Evolutionary conservation across 2,329 filamentous ascomycete genomes (phyloP).

Genomic region (Trichoderma arundinaceum): DNA sequence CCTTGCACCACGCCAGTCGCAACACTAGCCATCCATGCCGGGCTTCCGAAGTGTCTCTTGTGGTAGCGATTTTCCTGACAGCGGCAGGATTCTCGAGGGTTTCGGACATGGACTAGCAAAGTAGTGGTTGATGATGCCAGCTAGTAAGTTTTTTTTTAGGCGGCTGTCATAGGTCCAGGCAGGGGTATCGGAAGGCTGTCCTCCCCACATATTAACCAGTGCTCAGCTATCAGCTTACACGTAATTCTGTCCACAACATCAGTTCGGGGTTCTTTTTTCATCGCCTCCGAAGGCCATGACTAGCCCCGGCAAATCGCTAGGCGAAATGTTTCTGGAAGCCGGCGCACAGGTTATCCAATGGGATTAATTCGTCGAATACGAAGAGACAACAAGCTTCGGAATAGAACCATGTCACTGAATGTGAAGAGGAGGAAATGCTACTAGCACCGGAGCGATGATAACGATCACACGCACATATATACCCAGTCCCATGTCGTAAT

Average conservation of each 20-base stretch:
- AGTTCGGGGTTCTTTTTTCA: constrained; percentile 3
- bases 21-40: constrained; percentile 6
- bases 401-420: too few relatives aligned
- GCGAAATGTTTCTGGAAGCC: neutral
- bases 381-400: neutral
- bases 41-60: neutral
- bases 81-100: constrained; percentile 14
- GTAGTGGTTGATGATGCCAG: constrained; percentile 19
- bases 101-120: neutral
- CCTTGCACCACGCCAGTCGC: constrained; percentile 17
- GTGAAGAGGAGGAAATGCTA: too few relatives aligned
- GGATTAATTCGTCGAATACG: neutral
- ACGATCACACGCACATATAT: too few relatives aligned
- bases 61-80: neutral
- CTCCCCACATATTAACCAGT: constrained; percentile 2
- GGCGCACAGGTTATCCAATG: neutral
- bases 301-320: neutral
- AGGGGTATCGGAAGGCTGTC: constrained; percentile 29
- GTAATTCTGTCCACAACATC: constrained; percentile 11
- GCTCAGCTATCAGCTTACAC: constrained; percentile 24
- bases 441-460: too few relatives aligned
- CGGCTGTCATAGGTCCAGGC: neutral
- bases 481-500: too few relatives aligned
- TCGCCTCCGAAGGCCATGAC: constrained; percentile 20
- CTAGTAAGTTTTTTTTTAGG: constrained; percentile 7